Base-by-base conservation (phyloP, 495 filamentous ascomycete genomes). In the Aspergillus egyptiacus region DNA sequence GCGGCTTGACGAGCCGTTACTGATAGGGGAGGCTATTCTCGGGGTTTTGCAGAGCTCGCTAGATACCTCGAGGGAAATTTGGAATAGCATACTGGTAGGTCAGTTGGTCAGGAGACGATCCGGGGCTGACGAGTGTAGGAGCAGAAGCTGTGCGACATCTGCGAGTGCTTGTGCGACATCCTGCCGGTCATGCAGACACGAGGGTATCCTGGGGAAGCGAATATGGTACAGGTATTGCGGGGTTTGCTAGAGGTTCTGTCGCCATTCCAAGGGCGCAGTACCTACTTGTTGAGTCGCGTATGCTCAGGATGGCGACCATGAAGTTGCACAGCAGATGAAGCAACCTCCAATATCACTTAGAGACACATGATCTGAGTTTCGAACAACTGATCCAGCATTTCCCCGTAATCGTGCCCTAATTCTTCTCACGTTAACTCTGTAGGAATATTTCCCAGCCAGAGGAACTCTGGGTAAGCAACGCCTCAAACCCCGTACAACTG, bases 151-250 rank as follows among this genome's bases (percentile, higher is more conserved):
- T 39, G 19, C 19, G 46, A 48, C 25, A 40, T 48, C 34, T 38
- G 34, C 34, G 46, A 48, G 34, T 48, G 46, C 35, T 17, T 48
- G 46, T 48, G 17, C 19, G 46, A 48, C 24, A 23, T 48, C 9
- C 34, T 20, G 9, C 35, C 46, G 2, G 27, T 33, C 15, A 32
- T 40, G 11, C 34, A 40, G 35, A 38, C 24, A n/a, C 30, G 28
- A 30, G 18, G 15, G 19, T 15, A 4, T n/a, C 13, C 19, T 5
- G 22, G n/a, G 17, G 23, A 43, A 9, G 2, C 33, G n/a, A 36
- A 48, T 18, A 2, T 40, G 11, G 24, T 31, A 18, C 35, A 23
- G 24, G 14, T 48, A 17, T 11, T 48, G 6, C 27, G 17, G 18
- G 46, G 46, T 1, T 25, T 48, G 10, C 18, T 48, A n/a, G 15